These are phyloP conservation scores for Jasminum sambac DNA, from an alignment of 257 asterid species.

Conservation along the genomic window DNA sequence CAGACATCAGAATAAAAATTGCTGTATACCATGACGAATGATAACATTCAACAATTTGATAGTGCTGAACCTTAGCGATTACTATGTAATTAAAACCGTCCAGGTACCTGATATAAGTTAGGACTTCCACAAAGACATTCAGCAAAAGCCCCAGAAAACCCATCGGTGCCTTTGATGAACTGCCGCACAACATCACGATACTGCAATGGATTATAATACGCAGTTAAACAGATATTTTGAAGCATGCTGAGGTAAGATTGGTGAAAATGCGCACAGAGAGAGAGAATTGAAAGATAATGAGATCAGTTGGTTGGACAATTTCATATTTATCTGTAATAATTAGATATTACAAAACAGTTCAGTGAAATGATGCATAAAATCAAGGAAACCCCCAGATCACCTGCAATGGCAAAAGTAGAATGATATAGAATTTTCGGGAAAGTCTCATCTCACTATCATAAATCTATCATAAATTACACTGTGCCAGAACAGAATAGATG, in stretches of 20 bases:
- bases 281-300: neutral
- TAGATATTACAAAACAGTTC: neutral
- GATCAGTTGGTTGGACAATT: slow-evolving; percentile 8
- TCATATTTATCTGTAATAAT: neutral
- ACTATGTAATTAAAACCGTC: slow-evolving; percentile 9
- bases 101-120: slow-evolving; percentile 77
- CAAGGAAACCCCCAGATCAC: neutral
- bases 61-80: neutral
- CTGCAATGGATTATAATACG: slow-evolving; percentile 40
- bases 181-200: slow-evolving; percentile 89
- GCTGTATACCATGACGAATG: neutral
- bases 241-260: neutral
- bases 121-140: slow-evolving; percentile 99
- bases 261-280: neutral
- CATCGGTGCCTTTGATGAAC: slow-evolving; percentile 96
- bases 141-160: slow-evolving; percentile 96
- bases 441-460: neutral
- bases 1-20: neutral
- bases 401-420: neutral
- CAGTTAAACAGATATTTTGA: slow-evolving; percentile 5
- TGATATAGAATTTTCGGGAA: neutral
- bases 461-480: neutral
- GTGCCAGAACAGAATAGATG: neutral
- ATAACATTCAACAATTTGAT: slow-evolving; percentile 11
- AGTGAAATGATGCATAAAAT: neutral